These are phyloP conservation scores for Glonium stellatum DNA, from an alignment of 495 filamentous ascomycete species.

Conservation along the genomic window DNA sequence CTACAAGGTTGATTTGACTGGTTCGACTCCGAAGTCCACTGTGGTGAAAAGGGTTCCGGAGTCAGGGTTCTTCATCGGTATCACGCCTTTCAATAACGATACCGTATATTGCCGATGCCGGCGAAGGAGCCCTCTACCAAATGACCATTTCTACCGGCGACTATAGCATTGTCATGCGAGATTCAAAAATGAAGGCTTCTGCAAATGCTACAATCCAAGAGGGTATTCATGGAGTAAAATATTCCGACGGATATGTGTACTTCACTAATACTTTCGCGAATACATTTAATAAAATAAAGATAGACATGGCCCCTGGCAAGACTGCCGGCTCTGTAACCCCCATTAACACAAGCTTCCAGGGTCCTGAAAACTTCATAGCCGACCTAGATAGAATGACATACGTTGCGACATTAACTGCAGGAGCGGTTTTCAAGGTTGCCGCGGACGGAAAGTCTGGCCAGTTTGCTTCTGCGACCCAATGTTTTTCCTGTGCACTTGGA, in stretches of 20 bases:
- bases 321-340: not conserved
- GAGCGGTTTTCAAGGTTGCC: no score
- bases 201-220: not conserved
- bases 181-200: not conserved
- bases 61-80: not conserved
- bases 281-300: not conserved
- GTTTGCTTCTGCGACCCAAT: no score
- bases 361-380: no score
- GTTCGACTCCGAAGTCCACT: no score
- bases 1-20: not conserved
- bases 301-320: not conserved
- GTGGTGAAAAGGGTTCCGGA: no score
- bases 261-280: not conserved
- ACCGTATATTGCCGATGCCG: not conserved
- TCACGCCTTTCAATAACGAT: not conserved
- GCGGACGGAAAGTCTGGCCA: no score
- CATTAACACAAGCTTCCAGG: no score
- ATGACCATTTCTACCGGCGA: not conserved
- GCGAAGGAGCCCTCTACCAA: not conserved
- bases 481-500: no score
- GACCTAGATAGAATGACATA: constrained; percentile 3
- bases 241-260: not conserved
- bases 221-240: not conserved
- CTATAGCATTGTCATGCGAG: not conserved
- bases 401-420: no score